Evolutionary conservation across 495 filamentous ascomycete species (phyloP).

Genomic region (Penicillium turbatum): DNA sequence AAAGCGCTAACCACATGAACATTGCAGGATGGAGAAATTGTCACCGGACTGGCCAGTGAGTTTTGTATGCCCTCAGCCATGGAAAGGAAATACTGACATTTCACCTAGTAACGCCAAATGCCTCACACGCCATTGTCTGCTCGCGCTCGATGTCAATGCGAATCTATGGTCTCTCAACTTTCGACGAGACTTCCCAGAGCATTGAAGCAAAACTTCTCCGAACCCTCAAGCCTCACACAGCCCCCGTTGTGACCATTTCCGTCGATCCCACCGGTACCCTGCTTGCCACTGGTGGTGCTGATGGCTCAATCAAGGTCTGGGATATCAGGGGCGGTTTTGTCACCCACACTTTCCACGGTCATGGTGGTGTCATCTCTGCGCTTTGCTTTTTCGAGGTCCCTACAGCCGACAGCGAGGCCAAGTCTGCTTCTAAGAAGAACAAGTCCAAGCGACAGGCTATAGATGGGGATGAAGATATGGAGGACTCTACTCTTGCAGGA

Average conservation of each 20-base stretch:
- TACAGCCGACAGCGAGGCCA: slow-evolving; percentile 21
- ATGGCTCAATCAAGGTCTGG: slow-evolving; percentile 93
- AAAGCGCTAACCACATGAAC: slow-evolving; percentile 17
- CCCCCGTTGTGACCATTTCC: slow-evolving; percentile 78
- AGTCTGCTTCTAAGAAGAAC: slow-evolving; percentile 29
- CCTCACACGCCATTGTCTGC: slow-evolving; percentile 81
- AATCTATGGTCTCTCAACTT: slow-evolving; percentile 69
- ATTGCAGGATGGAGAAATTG: slow-evolving; percentile 79
- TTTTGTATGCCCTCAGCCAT: slow-evolving; percentile 8
- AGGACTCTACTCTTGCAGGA: slow-evolving; percentile 36
- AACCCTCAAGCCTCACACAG: slow-evolving; percentile 83
- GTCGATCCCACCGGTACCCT: slow-evolving; percentile 85
- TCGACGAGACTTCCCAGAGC: slow-evolving; percentile 44
- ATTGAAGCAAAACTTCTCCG: slow-evolving; percentile 66
- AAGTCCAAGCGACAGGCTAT: slow-evolving; percentile 37
- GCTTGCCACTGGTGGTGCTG: slow-evolving; percentile 84
- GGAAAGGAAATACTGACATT: slow-evolving; percentile 3
- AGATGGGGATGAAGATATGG: slow-evolving; percentile 38
- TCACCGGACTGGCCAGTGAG: slow-evolving; percentile 80
- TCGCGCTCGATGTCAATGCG: slow-evolving; percentile 93
- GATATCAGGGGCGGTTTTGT: slow-evolving; percentile 87
- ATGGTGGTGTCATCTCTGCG: slow-evolving; percentile 84
- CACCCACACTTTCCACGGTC: slow-evolving; percentile 92
- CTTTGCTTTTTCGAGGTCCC: slow-evolving; percentile 82
- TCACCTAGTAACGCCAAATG: slow-evolving; percentile 73